Percentiles rank a stretch among this genome's conserved stretches.
Evolutionary conservation across 371 early-diverging fungal genomes (phyloP).

Genomic region (Chytridiales sp.): DNA sequence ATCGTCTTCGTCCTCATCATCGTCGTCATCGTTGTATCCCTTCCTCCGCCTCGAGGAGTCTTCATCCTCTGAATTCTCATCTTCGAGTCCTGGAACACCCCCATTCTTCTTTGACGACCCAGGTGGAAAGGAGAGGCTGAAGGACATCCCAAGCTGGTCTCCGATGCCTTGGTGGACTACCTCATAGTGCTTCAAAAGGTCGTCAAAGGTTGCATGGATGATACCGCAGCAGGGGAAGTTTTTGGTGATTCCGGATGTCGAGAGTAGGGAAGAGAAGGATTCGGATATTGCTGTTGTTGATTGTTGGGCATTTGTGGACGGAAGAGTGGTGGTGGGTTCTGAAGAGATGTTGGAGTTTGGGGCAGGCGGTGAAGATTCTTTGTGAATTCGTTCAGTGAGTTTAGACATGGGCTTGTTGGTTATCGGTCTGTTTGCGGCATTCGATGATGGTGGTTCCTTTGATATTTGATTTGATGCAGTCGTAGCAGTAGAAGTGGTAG

Average conservation of each 20-base stretch:
- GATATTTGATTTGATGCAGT: too few relatives aligned
- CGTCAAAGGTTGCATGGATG: conserved; percentile 20
- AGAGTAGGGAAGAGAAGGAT: background rate
- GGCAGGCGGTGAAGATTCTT: background rate
- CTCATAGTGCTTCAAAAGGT: conserved; percentile 32
- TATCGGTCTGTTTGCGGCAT: too few relatives aligned
- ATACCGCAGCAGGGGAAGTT: conserved; percentile 34
- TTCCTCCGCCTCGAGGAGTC: too few relatives aligned
- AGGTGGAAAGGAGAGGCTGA: too few relatives aligned
- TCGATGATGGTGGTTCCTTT: too few relatives aligned
- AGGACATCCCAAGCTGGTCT: background rate
- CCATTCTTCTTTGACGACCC: too few relatives aligned
- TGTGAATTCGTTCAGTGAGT: background rate
- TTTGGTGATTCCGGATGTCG: conserved; percentile 3
- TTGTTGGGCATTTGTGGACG: background rate
- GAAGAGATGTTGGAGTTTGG: background rate
- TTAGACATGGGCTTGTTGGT: too few relatives aligned
- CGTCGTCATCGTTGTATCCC: too few relatives aligned
- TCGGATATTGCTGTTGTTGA: background rate
- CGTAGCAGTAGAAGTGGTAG: too few relatives aligned
- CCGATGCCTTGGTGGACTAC: conserved; percentile 3
- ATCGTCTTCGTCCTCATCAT: too few relatives aligned
- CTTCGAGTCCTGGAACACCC: too few relatives aligned
- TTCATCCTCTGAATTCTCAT: too few relatives aligned
- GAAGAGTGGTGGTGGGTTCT: background rate